Conservation (phyloP, 2,329 filamentous ascomycete species). For the Bipolaris oryzae region DNA sequence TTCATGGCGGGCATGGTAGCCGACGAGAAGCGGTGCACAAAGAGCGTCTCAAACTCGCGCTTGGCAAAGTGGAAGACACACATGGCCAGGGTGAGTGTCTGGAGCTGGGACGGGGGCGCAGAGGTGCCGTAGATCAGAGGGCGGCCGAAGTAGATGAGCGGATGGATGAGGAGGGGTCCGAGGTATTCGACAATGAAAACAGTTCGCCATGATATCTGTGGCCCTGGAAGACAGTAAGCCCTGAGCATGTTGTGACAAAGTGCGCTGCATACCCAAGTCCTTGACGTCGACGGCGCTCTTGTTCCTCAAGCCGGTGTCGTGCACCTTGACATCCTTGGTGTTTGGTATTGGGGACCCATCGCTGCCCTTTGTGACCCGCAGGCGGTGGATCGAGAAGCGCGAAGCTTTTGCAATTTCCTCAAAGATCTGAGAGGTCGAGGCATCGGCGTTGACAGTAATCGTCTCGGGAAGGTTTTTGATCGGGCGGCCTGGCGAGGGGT, state of each 20-base stretch:
- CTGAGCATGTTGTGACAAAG: neutral
- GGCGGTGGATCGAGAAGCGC: conserved; percentile 62
- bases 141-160: conserved; percentile 71
- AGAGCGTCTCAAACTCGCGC: conserved; percentile 92
- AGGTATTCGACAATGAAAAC: conserved; percentile 96
- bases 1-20: conserved; percentile 91
- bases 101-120: conserved; percentile 65
- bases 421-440: conserved; percentile 63
- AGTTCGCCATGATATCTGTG: conserved; percentile 88
- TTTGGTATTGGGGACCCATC: conserved; percentile 66
- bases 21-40: conserved; percentile 92
- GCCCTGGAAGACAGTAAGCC: conserved; percentile 60
- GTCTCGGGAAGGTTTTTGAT: conserved; percentile 66
- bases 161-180: conserved; percentile 88
- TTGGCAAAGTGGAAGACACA: conserved; percentile 87
- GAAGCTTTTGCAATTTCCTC: conserved; percentile 60
- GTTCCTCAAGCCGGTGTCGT: conserved; percentile 62
- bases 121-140: conserved; percentile 70
- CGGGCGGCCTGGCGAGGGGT: conserved; percentile 59
- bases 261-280: conserved; percentile 72
- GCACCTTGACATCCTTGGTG: conserved; percentile 57
- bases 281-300: conserved; percentile 79
- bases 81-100: conserved; percentile 75
- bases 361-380: conserved; percentile 68
- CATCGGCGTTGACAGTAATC: conserved; percentile 58